Conservation (phyloP, 2,329 filamentous ascomycete genomes). For the Endocalyx cinctus region DNA sequence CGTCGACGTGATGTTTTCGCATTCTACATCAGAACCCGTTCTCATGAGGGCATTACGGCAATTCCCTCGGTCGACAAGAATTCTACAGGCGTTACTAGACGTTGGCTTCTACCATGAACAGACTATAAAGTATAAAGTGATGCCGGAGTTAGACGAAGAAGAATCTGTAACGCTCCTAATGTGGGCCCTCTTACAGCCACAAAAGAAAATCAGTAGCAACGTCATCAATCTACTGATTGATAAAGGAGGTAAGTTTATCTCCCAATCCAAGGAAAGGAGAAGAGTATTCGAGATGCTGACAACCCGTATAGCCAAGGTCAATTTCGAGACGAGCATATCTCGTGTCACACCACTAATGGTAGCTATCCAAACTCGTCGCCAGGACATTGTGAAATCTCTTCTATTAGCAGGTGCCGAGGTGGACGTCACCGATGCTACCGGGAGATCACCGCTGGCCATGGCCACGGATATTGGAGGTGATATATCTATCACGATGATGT, state of each 20-base stretch:
- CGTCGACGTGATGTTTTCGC: slow-evolving; percentile 45
- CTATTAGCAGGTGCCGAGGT: slow-evolving; percentile 56
- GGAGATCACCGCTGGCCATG: slow-evolving; percentile 56
- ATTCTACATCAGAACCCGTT: slow-evolving; percentile 40
- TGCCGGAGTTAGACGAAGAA: slow-evolving; percentile 41
- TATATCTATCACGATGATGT: slow-evolving; percentile 49
- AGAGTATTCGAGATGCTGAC: slow-evolving; percentile 2
- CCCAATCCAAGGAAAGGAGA: not conserved
- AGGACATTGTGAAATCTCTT: slow-evolving; percentile 54
- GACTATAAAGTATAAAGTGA: slow-evolving; percentile 36
- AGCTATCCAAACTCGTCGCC: slow-evolving; percentile 50
- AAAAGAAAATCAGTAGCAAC: slow-evolving; percentile 56
- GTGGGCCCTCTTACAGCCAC: slow-evolving; percentile 59
- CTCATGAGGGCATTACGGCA: slow-evolving; percentile 48
- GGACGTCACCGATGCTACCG: slow-evolving; percentile 51
- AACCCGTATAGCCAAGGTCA: slow-evolving; percentile 45
- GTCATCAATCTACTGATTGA: slow-evolving; percentile 55
- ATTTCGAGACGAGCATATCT: slow-evolving; percentile 47
- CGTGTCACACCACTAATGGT: slow-evolving; percentile 55
- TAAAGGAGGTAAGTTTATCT: slow-evolving; percentile 26
- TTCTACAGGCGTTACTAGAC: slow-evolving; percentile 50
- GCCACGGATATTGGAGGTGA: slow-evolving; percentile 53
- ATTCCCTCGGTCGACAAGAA: slow-evolving; percentile 49
- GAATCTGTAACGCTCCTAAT: slow-evolving; percentile 54
- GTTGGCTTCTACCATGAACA: slow-evolving; percentile 59